Evolutionary conservation across 495 filamentous ascomycete genomes (phyloP), one percentile per base, ranked within the genome.

Genomic region (Clohesyomyces aquaticus): DNA sequence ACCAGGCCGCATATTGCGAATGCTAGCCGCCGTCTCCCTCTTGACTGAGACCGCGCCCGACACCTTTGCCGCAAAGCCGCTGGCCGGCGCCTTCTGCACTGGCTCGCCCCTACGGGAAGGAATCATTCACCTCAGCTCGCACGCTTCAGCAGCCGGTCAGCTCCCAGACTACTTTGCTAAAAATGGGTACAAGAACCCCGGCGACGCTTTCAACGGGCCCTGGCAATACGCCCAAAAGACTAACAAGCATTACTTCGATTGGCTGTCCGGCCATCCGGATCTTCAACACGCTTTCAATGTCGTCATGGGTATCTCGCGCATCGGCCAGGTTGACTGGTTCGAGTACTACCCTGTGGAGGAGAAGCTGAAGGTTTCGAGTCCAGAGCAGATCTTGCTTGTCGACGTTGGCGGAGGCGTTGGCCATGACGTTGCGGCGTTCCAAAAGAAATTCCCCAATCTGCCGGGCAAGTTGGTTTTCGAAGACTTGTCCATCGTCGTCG

Each of bases 311-410:
- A 43, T 45, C 19, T 8, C 9, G 9, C 29, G 54, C 18, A 43
- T 45, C 19, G 9, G n/a, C 4, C 32, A 22, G 16, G 21, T 21
- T n/a, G 41, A 57, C 4, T 57, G 54, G 54, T 57, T 57, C 22
- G 54, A 57, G 41, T 57, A 45, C 22, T 57, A 21, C 22, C 54
- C 54, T 3, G 54, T 57, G 21, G 21, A 57, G 38, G 54, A 57
- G 14, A 57, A 27, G 46, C 19, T 57, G 18, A 3, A 4, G 18
- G 54, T 18, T 38, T 3, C 3, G 19, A n/a, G 3, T 16, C 8
- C 8, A 9, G n/a, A 25, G 11, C 26, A 38, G 4, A 26, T 28
- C 4, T 9, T 46, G 8, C 18, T 57, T 4, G 54, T 57, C 6
- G 54, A 57, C 19, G 27, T 57, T 46, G 54, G 54, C 18, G 54